phyloP scores from a whole-genome alignment of 2,329 filamentous ascomycete species.

The Hypoxylon sp. region DNA sequence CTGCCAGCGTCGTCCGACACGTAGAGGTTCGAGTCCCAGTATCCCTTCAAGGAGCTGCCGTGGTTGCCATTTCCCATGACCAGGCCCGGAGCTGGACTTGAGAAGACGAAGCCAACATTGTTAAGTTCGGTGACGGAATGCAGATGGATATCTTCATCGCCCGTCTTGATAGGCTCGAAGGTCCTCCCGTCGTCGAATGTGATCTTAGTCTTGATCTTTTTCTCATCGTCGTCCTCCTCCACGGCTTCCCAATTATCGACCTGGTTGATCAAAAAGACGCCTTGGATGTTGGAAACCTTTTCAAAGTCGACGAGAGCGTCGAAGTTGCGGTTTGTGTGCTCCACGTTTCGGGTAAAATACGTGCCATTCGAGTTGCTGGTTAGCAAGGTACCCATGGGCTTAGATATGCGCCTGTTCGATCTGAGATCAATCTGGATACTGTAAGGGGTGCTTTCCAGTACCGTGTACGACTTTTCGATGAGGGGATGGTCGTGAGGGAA shows the following conservation, averaged over 20 bases:
- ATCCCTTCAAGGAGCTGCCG: constrained; percentile 74
- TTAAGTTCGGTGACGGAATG: constrained; percentile 88
- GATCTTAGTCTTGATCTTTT: constrained; percentile 81
- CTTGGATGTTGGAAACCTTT: constrained; percentile 89
- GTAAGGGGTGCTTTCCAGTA: constrained; percentile 96
- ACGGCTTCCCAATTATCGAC: constrained; percentile 88
- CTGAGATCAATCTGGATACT: constrained; percentile 97
- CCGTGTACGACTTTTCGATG: constrained; percentile 87
- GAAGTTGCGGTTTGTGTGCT: constrained; percentile 86
- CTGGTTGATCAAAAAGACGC: constrained; percentile 87
- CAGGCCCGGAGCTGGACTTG: constrained; percentile 89
- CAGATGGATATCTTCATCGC: constrained; percentile 76
- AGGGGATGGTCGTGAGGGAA: constrained; percentile 83
- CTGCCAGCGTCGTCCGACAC: constrained; percentile 91
- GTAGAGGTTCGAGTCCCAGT: constrained; percentile 79
- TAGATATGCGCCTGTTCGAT: constrained; percentile 67
- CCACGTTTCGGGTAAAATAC: constrained; percentile 90
- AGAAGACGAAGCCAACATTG: constrained; percentile 88
- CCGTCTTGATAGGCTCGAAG: constrained; percentile 76
- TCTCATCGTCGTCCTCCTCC: constrained; percentile 61
- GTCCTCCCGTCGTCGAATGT: constrained; percentile 95
- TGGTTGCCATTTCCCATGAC: constrained; percentile 95
- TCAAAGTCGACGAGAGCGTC: constrained; percentile 90
- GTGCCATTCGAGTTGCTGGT: constrained; percentile 98
- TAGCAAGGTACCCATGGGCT: constrained; percentile 85